Base-by-base conservation (phyloP, 1,139 yeast species). In the Pichia inconspicua region DNA sequence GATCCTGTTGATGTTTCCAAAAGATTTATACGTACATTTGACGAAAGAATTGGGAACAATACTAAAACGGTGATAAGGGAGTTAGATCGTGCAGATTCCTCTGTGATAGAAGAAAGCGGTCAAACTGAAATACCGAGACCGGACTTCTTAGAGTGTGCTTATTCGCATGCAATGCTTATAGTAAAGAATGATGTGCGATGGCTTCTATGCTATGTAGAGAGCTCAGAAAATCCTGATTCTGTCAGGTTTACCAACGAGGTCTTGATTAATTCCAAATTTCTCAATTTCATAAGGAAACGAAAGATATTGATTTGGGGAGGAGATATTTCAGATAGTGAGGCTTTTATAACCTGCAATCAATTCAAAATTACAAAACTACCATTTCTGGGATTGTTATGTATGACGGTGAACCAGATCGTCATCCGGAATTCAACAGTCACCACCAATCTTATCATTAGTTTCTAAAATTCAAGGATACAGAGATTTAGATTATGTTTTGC, bases 281-380 rank as follows among this genome's bases (percentile, higher is more conserved):
- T 77, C 8, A 67, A 68, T 10, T 67, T 83, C 44, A 66, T 86
- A 43, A 68, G 68, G 34, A 77, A 77, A 47, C 74, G 74, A 46
- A 70, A 75, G 42, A 64, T 82, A 4, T 59, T 88, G 3, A 69
- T 88, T 5, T 92, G 97, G 97, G 95, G 94, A 36, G 96, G 97
- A 9, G 85, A 86, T 61, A 78, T 85, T 31, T 75, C 79, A 15
- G 80, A 82, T 53, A 79, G 89, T 14, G 97, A 92, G 65, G 87
- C 94, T 1, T 83, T 80, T 60, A 95, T 88, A 59, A 80, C 88
- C 15, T 87, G 96, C 0, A 82, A 84, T 60, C 78, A 84, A 43
- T 74, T 90, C 52, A 77, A 78, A 52, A 85, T 84, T 41, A 77
- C 90, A 22, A 77, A 78, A 54, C 83, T 84, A 59, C 98, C 98